A percentile compares a stretch with the other conserved stretches of the same genome.
phyloP scores from a whole-genome alignment of 1,139 yeast genomes.

The Geotrichum phurueaensis region DNA sequence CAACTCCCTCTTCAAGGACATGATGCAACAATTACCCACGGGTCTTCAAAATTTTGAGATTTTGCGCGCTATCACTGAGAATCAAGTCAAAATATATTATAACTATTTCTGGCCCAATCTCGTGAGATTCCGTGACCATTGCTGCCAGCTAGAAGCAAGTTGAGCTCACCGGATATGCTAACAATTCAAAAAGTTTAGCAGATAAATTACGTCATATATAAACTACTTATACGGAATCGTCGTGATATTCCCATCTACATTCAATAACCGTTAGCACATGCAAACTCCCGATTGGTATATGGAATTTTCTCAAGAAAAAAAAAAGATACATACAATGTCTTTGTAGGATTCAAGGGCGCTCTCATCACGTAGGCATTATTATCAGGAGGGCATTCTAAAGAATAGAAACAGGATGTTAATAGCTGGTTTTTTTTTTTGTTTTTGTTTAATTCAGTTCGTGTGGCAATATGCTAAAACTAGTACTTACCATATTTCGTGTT shows the following conservation, averaged over 20 bases:
- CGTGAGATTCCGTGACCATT: slow-evolving; percentile 10
- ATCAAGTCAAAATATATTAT: slow-evolving; percentile 18
- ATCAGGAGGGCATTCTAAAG: slow-evolving; percentile 45
- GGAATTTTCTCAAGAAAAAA: background rate
- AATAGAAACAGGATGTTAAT: background rate
- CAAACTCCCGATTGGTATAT: background rate
- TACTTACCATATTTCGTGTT: slow-evolving; percentile 41
- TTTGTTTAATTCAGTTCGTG: background rate
- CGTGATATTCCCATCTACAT: slow-evolving; percentile 39
- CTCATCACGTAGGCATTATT: slow-evolving; percentile 43
- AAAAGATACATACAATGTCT: slow-evolving; percentile 34
- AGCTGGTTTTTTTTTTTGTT: background rate
- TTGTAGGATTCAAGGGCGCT: slow-evolving; percentile 57
- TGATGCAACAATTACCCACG: slow-evolving; percentile 18
- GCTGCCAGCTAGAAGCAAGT: background rate
- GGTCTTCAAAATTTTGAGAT: slow-evolving; percentile 15
- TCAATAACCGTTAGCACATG: background rate
- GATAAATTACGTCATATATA: background rate
- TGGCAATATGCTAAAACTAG: background rate
- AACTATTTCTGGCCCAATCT: slow-evolving; percentile 18
- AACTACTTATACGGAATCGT: slow-evolving; percentile 41
- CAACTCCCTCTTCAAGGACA: slow-evolving; percentile 17
- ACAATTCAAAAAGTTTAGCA: background rate
- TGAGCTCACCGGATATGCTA: background rate
- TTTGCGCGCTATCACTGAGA: slow-evolving; percentile 18